phyloP scores from a whole-genome alignment of 179 eudicot genomes.

The Camellia oleifera region DNA sequence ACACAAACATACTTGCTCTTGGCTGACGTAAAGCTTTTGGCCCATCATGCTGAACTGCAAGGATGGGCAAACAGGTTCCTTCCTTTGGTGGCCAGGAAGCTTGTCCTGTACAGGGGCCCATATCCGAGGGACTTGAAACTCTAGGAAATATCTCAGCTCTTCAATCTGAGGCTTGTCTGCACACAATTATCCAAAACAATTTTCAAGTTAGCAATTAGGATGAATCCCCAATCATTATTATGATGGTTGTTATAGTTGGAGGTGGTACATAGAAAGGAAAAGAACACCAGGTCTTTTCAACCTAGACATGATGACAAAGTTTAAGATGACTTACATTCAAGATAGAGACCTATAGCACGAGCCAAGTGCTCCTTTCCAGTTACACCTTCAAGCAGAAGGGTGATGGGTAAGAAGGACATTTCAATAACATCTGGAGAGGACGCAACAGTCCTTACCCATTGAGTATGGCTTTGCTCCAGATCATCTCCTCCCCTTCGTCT shows the following conservation, averaged over 20 bases:
- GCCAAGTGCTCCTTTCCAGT: constrained; percentile 61
- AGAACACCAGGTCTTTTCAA: not conserved
- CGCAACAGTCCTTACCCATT: constrained; percentile 65
- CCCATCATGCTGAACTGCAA: constrained; percentile 96
- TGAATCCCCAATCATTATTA: not conserved
- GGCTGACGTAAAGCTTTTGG: constrained; percentile 84
- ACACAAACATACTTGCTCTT: constrained; percentile 66
- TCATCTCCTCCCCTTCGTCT: constrained; percentile 96
- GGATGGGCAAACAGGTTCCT: constrained; percentile 89
- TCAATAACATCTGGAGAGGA: constrained; percentile 79
- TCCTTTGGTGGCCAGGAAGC: constrained; percentile 69
- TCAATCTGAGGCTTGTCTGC: constrained; percentile 91
- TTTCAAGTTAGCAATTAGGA: constrained; percentile 2
- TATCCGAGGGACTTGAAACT: constrained; percentile 73
- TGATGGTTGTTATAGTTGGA: not conserved
- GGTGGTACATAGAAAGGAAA: not conserved
- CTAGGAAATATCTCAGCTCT: constrained; percentile 82
- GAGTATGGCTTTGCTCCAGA: constrained; percentile 75
- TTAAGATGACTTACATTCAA: constrained; percentile 62
- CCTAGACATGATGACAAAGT: not conserved
- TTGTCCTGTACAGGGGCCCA: constrained; percentile 80
- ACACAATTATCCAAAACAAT: constrained; percentile 13
- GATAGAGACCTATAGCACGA: constrained; percentile 70
- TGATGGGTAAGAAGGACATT: constrained; percentile 71
- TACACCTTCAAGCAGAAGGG: constrained; percentile 63